Evolutionary conservation across 345 rosid genomes (phyloP).

Genomic region (Bruguiera parviflora): DNA sequence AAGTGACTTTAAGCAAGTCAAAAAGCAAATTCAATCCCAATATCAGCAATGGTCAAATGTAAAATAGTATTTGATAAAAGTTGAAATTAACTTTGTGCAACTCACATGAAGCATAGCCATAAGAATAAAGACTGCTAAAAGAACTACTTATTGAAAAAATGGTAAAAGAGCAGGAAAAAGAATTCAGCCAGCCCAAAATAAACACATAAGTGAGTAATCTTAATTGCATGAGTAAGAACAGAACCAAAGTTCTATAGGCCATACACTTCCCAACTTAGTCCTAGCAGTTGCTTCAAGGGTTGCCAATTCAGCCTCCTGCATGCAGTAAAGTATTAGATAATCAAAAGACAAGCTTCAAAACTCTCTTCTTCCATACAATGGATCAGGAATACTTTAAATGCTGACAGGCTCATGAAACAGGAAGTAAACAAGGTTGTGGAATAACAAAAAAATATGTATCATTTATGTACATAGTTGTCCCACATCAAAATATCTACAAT

Average conservation of each 20-base stretch:
- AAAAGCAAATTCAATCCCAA: too few relatives aligned
- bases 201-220: background rate
- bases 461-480: too few relatives aligned
- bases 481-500: too few relatives aligned
- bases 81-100: background rate
- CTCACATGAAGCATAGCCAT: background rate
- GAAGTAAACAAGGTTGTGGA: background rate
- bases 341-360: background rate
- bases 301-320: conserved; percentile 90
- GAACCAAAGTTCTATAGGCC: conserved; percentile 27
- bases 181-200: background rate
- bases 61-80: background rate
- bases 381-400: background rate
- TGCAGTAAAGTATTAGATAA: background rate
- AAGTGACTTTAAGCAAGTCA: too few relatives aligned
- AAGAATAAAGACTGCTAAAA: background rate
- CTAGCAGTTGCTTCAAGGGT: conserved; percentile 80
- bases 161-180: background rate
- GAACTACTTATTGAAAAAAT: background rate
- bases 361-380: background rate
- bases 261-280: conserved; percentile 85
- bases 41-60: background rate
- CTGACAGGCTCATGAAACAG: background rate
- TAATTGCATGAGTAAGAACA: conserved; percentile 8
- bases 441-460: background rate